Conservation (phyloP, 2,329 filamentous ascomycete genomes). For the Neonectria faginata region DNA sequence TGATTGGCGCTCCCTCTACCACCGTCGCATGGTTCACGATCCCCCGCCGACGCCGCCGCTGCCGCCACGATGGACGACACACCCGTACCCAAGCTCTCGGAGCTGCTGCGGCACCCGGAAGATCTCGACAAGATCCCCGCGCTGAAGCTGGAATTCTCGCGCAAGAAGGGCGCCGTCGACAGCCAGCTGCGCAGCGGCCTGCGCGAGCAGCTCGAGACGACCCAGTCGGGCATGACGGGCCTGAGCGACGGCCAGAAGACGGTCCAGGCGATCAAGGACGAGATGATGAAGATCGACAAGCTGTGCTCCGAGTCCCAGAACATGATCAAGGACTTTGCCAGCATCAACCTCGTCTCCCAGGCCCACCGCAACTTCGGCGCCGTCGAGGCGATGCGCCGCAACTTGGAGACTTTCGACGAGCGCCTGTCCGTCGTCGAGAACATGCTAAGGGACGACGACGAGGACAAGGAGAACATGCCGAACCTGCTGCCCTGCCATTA, state of each 20-base stretch:
- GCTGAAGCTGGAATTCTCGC: conserved; percentile 90
- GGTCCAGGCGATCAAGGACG: conserved; percentile 93
- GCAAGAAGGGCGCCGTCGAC: conserved; percentile 94
- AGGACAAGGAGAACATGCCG: conserved; percentile 88
- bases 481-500: conserved; percentile 92
- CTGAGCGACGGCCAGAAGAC: conserved; percentile 92
- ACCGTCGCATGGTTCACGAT: conserved; percentile 39
- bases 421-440: conserved; percentile 80
- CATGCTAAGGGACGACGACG: conserved; percentile 85
- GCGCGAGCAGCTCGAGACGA: conserved; percentile 92
- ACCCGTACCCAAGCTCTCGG: conserved; percentile 83
- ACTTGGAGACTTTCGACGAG: conserved; percentile 87
- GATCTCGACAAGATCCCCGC: conserved; percentile 95
- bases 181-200: conserved; percentile 88
- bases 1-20: conserved; percentile 38
- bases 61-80: conserved; percentile 63
- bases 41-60: conserved; percentile 33
- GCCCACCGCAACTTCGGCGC: conserved; percentile 97
- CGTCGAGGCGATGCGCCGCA: conserved; percentile 91
- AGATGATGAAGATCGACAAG: conserved; percentile 98
- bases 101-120: conserved; percentile 93
- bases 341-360: conserved; percentile 91
- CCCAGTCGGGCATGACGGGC: conserved; percentile 90
- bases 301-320: conserved; percentile 96
- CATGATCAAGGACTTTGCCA: conserved; percentile 96